phyloP scores from a whole-genome alignment of 1,139 yeast species.

The Yamadazyma dushanensis region DNA sequence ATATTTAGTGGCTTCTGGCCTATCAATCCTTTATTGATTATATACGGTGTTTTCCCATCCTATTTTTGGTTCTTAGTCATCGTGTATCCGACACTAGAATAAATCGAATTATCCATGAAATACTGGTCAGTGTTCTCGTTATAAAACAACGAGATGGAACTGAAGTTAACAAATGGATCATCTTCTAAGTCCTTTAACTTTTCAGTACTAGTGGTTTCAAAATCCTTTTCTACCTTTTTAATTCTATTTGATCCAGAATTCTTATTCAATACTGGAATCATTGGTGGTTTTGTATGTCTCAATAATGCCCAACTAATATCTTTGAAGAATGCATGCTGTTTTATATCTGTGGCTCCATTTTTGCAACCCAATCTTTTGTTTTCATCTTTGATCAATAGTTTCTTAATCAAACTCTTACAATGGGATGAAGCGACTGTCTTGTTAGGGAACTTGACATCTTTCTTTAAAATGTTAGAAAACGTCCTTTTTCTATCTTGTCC shows the following conservation, averaged over 20 bases:
- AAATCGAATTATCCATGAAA: conserved; percentile 41
- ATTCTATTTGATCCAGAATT: conserved; percentile 10
- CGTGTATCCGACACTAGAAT: conserved; percentile 69
- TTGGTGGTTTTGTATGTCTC: conserved; percentile 90
- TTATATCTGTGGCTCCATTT: conserved; percentile 92
- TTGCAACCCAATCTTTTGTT: conserved; percentile 83
- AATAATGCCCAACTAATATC: conserved; percentile 92
- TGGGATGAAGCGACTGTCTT: conserved; percentile 53
- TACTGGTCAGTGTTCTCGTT: conserved; percentile 40
- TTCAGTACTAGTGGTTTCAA: conserved; percentile 20
- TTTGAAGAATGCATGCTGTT: conserved; percentile 87
- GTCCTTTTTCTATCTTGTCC: conserved; percentile 87
- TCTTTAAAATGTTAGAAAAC: conserved; percentile 80
- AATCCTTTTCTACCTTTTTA: conserved; percentile 39
- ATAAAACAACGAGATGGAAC: conserved; percentile 86
- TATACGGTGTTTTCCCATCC: background rate
- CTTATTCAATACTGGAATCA: conserved; percentile 83
- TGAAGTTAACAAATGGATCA: conserved; percentile 88
- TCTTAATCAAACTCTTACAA: conserved; percentile 78
- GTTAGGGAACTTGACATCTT: conserved; percentile 73
- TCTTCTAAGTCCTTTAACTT: conserved; percentile 25
- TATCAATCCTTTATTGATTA: no score
- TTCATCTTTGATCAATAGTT: conserved; percentile 85
- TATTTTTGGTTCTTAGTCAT: conserved; percentile 28
- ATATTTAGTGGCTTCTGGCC: no score